Evolutionary conservation across 2,329 filamentous ascomycete genomes (phyloP), one percentile per base, ranked within the genome.

Genomic region (Neocatenulostroma microsporum): DNA sequence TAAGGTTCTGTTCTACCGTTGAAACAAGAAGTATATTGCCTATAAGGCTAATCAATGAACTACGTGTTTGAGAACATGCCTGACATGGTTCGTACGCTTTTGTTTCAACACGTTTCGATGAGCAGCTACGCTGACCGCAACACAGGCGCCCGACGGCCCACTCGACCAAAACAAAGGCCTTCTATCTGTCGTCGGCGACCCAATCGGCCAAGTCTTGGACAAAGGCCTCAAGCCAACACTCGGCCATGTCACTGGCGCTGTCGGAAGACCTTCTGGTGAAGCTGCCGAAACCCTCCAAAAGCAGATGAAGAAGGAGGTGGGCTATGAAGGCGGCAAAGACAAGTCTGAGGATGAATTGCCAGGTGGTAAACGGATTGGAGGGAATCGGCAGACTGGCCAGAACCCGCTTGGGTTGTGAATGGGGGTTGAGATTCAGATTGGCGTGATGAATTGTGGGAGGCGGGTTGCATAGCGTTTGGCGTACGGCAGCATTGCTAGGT

Each of bases 191-290:
- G 29, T 60, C 34, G 54, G 51, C 39, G 55, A 60, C 40, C 54
- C 55, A 3, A 27, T 60, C 12, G 56, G 56, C 30, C 50, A 56
- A 40, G 47, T 46, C 20, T 50, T 60, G n/a, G 37, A 49, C 34
- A 51, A 46, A 37, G 46, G 37, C 2, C 48, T 57, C 24, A 47
- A 36, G 7, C 49, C 49, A n/a, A 49, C 52, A 13, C 25, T 60
- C 18, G 56, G 56, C 36, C 42, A 46, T 14, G 42, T 55, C 12
- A 47, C 51, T 2, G 48, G 51, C 20, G 45, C 41, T 11, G 47
- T 55, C 33, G 53, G 54, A 12, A 38, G 47, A 13, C 54, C 55
- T 1, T 35, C 46, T 29, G 53, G 53, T 12, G 47, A 56, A 35
- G 54, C 52, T 9, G 35, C 49, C 6, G 31, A 41, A 14, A 31